A percentile compares a stretch with the other conserved stretches of the same genome.
These are phyloP conservation scores for Didymella segeticola DNA, from an alignment of 2,329 filamentous ascomycete species.

Conservation along the genomic window DNA sequence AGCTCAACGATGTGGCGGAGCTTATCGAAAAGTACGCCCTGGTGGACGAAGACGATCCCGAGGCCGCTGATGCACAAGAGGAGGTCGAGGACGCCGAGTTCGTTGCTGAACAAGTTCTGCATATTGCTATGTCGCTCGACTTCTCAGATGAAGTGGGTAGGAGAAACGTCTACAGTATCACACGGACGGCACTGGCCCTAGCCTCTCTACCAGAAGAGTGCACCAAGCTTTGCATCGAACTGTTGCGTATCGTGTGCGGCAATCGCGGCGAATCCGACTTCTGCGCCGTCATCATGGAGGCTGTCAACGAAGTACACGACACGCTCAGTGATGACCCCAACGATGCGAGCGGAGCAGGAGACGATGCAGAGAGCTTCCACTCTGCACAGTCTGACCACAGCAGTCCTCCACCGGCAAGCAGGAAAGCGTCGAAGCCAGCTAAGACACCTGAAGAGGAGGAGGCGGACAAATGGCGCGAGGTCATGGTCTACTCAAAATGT, in stretches of 20 bases:
- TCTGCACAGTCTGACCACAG: constrained; percentile 88
- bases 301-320: constrained; percentile 95
- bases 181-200: constrained; percentile 84
- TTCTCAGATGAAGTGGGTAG: constrained; percentile 97
- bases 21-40: constrained; percentile 62
- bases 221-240: constrained; percentile 85
- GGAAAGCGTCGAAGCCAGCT: constrained; percentile 34
- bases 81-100: constrained; percentile 92
- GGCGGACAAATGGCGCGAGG: constrained; percentile 79
- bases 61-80: constrained; percentile 73
- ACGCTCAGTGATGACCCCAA: constrained; percentile 74
- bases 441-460: constrained; percentile 58
- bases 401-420: constrained; percentile 60
- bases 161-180: constrained; percentile 91
- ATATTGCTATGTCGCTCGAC: constrained; percentile 89
- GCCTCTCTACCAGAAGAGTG: constrained; percentile 90
- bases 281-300: constrained; percentile 85
- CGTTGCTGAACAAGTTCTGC: constrained; percentile 90
- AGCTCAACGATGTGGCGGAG: constrained; percentile 73
- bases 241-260: constrained; percentile 82
- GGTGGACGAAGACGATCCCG: constrained; percentile 60
- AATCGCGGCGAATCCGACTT: constrained; percentile 82
- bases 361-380: constrained; percentile 75
- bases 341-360: constrained; percentile 57
- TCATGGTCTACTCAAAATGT: constrained; percentile 98